Evolutionary conservation across 2,329 filamentous ascomycete species (phyloP), one percentile per base, ranked within the genome.

Genomic region (Pyrenophora teres): DNA sequence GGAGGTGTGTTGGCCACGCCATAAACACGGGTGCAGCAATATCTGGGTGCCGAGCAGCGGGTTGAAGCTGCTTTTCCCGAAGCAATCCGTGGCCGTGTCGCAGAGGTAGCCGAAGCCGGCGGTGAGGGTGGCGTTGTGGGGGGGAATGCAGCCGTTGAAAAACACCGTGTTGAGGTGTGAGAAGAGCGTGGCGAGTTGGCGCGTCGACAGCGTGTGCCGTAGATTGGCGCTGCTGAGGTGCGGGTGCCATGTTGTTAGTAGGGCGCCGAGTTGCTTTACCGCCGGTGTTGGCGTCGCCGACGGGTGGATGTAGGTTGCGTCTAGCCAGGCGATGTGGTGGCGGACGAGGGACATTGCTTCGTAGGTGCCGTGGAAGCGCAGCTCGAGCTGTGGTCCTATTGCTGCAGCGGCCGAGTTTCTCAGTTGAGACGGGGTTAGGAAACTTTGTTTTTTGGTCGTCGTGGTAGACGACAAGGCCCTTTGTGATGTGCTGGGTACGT

Each of bases 261-360:
- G 32, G 21, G 42, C 47, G 18, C 41, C 31, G 2, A 61, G 40
- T 25, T 59, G 53, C 3, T 46, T 46, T 3, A 57, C 48, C 2
- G 40, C 18, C 4, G 40, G 13, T 6, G 38, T 43, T 9, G 41
- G 30, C 10, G 36, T 40, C 9, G 38, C 36, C 2, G 50, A 46
- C 0, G 40, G 35, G 27, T 56, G 44, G 0, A 59, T 40, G 35
- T 61, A 59, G 3, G 51, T 59, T 21, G 50, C 35, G 38, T 57
- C 49, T 6, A 61, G 40, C 56, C 56, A 61, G 8, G 53, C 46
- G 15, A 51, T 43, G 35, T 61, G 58, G 41, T 59, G 50, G 3
- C 56, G 50, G 8, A 59, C 56, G 16, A 61, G 32, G 2, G 50
- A 45, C 58, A 61, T 61, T 13, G 56, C 31, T 44, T 61, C 58